Base-by-base conservation (phyloP, 2,329 filamentous ascomycete genomes). In the Onygena corvina region DNA sequence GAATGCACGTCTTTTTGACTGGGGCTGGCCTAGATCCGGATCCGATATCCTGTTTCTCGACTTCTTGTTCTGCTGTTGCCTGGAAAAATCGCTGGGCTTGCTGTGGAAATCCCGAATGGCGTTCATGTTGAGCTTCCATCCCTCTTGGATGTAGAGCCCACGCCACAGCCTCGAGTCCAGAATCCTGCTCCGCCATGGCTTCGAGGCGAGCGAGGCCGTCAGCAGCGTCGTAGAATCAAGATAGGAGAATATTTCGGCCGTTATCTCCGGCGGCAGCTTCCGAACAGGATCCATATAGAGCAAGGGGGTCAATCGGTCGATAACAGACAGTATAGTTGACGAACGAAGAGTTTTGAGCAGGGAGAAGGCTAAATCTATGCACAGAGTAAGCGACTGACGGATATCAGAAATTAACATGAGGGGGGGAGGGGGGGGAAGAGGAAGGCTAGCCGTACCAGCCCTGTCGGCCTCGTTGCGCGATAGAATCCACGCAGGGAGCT, bases 261-360 rank as follows among this genome's bases (percentile, higher is more conserved):
- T 93, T 59, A 98, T 84, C 64, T 98, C 92, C 21, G 86, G 80
- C 0, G 92, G 92, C 0, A 98, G 77, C 59, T 86, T 81, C 55
- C 79, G 73, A 35, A 94, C 80, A 49, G 94, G 94, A 67, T 98
- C 86, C 68, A 95, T 90, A 66, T 95, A 89, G 2, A 96, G 80
- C 47, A 89, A 76, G 3, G 88, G 86, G 54, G 82, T 84, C 14
- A 94, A 71, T 54, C 83, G 78, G 49, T 89, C 79, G 42, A 94
- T 86, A 48, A 95, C 85, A 38, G 83, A 76, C 46, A 84, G 81
- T 52, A 95, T 81, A 48, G 81, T 79, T 4, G 84, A 84, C 0
- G 87, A 93, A 14, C 84, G 85, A 23, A 95, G 73, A 50, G 83
- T 81, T 51, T 83, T 78, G 49, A 95, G 74, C 20, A 94, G 76